Conservation (phyloP, 805 yeast genomes). For the Kazachstania martiniae region DNA sequence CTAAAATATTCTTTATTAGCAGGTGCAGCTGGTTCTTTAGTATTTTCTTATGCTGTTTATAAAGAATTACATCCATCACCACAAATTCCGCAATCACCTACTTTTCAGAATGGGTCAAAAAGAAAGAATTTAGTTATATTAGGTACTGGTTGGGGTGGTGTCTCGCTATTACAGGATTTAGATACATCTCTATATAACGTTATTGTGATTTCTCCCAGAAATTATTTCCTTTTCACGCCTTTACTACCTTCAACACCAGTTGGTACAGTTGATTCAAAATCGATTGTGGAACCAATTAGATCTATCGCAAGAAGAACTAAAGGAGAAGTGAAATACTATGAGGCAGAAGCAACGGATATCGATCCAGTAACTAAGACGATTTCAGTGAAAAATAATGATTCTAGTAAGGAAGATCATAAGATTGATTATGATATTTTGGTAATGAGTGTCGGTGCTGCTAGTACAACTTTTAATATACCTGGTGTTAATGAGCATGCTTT, state of each 20-base stretch:
- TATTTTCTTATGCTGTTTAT: slow-evolving; percentile 51
- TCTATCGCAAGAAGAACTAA: slow-evolving; percentile 67
- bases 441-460: slow-evolving; percentile 89
- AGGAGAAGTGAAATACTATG: slow-evolving; percentile 73
- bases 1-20: slow-evolving; percentile 4
- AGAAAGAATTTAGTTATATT: slow-evolving; percentile 47
- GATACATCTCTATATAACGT: slow-evolving; percentile 86
- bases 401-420: not conserved
- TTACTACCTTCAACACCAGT: slow-evolving; percentile 89
- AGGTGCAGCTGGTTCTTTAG: slow-evolving; percentile 39
- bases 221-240: slow-evolving; percentile 92
- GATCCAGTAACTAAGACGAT: slow-evolving; percentile 63
- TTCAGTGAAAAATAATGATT: slow-evolving; percentile 39
- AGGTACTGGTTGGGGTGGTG: slow-evolving; percentile 95
- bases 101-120: slow-evolving; percentile 36
- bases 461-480: slow-evolving; percentile 89
- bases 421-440: slow-evolving; percentile 67
- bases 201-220: slow-evolving; percentile 84
- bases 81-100: slow-evolving; percentile 51
- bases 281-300: slow-evolving; percentile 91
- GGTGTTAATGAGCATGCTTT: slow-evolving; percentile 87
- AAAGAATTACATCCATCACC: slow-evolving; percentile 50
- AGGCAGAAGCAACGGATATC: slow-evolving; percentile 81
- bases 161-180: slow-evolving; percentile 70
- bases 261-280: slow-evolving; percentile 80